Percentiles rank a stretch among this genome's conserved stretches.
These are phyloP conservation scores for Senna tora DNA, from an alignment of 306 rosid species.

Conservation along the genomic window DNA sequence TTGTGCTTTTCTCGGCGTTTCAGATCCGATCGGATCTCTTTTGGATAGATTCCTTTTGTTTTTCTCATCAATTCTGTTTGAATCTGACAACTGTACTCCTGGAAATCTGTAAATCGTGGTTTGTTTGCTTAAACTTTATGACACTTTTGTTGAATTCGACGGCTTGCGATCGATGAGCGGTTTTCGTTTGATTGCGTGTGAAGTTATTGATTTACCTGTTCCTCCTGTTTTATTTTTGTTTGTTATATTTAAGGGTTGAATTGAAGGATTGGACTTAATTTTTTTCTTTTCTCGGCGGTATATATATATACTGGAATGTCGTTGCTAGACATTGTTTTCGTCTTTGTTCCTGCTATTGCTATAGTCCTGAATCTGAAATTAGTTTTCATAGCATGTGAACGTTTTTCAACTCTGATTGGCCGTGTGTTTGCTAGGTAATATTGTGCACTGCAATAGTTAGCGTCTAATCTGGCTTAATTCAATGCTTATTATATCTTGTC, in stretches of 20 bases:
- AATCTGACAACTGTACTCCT: not conserved
- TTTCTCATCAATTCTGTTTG: not conserved
- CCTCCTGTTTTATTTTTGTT: not conserved
- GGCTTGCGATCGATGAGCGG: not conserved
- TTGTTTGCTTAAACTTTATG: not conserved
- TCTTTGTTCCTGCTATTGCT: not conserved
- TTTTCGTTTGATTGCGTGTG: not conserved
- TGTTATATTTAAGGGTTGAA: not conserved
- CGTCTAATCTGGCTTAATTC: not conserved
- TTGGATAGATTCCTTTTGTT: slow-evolving; percentile 22
- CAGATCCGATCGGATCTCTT: slow-evolving; percentile 37
- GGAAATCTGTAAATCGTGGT: not conserved
- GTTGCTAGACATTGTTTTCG: not conserved
- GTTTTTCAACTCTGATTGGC: not conserved
- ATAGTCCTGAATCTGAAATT: not conserved
- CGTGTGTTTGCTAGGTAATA: not conserved
- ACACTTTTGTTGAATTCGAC: not conserved
- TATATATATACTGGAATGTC: too few relatives aligned
- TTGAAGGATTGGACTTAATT: slow-evolving; percentile 10
- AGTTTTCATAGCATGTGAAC: not conserved
- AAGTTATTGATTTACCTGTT: slow-evolving; percentile 13
- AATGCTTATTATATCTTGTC: not conserved
- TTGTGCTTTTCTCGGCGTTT: not conserved
- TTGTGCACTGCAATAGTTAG: not conserved
- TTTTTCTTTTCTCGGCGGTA: not conserved